Evolutionary conservation across 176 grass and related monocot genomes (phyloP), one percentile per base, ranked within the genome.

Genomic region (Oropetium thomaeum): DNA sequence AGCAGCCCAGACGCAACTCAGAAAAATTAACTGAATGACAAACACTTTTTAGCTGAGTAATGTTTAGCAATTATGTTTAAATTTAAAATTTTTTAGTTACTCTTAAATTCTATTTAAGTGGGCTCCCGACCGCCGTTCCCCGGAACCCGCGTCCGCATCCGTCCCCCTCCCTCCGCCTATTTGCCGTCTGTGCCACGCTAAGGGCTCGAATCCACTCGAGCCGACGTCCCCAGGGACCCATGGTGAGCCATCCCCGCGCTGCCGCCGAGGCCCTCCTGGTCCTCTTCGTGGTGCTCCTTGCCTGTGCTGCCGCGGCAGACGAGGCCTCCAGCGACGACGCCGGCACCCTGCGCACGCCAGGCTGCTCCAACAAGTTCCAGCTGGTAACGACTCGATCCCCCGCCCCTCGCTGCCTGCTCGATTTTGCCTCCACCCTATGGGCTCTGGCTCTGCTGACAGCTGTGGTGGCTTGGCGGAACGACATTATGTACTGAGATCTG

Each of bases 331-430:
- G 70, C 58, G 82, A 89, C 67, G 86, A 92, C 75, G 71, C 76
- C 20, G 91, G 73, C 30, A n/a, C 57, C 71, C 91, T 86, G 51
- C 64, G 76, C 78, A 74, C 77, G 6, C 92, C 89, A 29, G 84
- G 84, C 52, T 98, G 95, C 71, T 85, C 86, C 84, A 94, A 98
- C 72, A 94, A 92, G 57, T 98, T 98, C 78, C 95, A 98, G 54
- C 84, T 98, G 88, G 95, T 94, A 85, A 89, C 67, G 2, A 8
- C 26, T 14, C 19, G 52, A 10, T 22, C 51, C 20, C 25, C 69
- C 17, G 17, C n/a, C 57, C 15, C 42, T 67, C 73, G 54, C n/a
- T 76, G 67, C 69, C 45, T 22, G 11, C 20, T 77, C 29, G 33
- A 2, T 27, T 74, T 20, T 1, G 1, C 3, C 40, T 53, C 17